Base-by-base conservation (phyloP, 257 asterid species). In the Penstemon barbatus region DNA sequence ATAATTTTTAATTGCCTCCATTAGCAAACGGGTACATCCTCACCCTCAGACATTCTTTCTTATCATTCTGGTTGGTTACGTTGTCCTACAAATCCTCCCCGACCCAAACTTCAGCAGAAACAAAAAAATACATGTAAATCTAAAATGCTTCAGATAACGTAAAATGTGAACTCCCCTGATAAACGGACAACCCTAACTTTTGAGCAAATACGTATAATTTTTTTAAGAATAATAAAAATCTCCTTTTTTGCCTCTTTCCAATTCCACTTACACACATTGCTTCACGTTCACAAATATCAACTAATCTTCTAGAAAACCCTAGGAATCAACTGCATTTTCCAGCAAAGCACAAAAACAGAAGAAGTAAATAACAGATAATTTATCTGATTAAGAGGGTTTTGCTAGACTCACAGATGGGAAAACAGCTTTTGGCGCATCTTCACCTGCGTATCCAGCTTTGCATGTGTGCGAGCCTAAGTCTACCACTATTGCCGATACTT, bases 371-470 rank as follows among this genome's bases (percentile, higher is more conserved):
- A 18, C 8, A 4, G 18, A 54, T n/a, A 8, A 18, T 6, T 25
- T 40, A 39, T 65, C 8, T 8, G 19, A 62, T 4, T 56, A 55
- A 42, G 18, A 37, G 65, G 46, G 54, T 75, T 44, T 48, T 5
- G 13, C 61, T 8, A 57, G 59, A 65, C 89, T 79, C 69, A 92
- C 99, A 10, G 99, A 94, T 18, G 99, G 99, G 62, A 94, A 94
- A 62, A 94, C 97, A 49, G 99, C 99, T 80, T 94, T 91, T 2
- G 99, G 99, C 65, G 97, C 96, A 87, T 94, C 99, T 91, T 94
- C 99, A 40, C 99, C 99, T 19, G 99, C 97, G 66, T 91, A 94
- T 65, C 99, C 99, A 76, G 97, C 97, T 82, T 94, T 94, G 86
- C 99, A 94, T 72, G 99, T 89, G 65, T 89, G 95, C n/a, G 95